phyloP scores from a whole-genome alignment of 352 stramenopile species.

The Phytophthora podocarpi region DNA sequence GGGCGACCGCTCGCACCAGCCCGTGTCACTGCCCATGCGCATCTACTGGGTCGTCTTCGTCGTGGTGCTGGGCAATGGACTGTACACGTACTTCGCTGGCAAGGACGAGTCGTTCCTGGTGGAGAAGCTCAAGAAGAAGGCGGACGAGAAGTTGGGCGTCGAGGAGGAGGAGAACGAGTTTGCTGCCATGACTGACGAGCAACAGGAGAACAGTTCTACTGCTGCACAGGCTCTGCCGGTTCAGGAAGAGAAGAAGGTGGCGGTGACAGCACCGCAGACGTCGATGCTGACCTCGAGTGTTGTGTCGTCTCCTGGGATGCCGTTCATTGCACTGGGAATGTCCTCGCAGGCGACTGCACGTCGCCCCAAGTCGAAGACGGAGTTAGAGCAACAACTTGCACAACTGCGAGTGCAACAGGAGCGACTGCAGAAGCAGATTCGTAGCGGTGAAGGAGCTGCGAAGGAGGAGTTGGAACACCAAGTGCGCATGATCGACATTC shows the following conservation, averaged over 20 bases:
- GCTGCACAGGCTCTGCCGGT: neutral
- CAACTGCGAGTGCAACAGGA: slow-evolving; percentile 44
- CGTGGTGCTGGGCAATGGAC: slow-evolving; percentile 60
- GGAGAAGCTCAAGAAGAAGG: slow-evolving; percentile 58
- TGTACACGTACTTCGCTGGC: slow-evolving; percentile 59
- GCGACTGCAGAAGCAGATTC: slow-evolving; percentile 32
- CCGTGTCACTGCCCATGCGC: slow-evolving; percentile 69
- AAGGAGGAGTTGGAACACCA: slow-evolving; percentile 53
- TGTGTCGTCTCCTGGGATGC: slow-evolving; percentile 22
- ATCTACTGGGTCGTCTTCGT: slow-evolving; percentile 74
- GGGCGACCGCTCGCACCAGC: slow-evolving; percentile 70
- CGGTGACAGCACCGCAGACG: neutral
- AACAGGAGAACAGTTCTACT: slow-evolving; percentile 3
- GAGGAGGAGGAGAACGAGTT: slow-evolving; percentile 56
- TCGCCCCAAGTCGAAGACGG: slow-evolving; percentile 38
- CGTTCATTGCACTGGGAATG: slow-evolving; percentile 44
- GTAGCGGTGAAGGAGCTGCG: slow-evolving; percentile 9
- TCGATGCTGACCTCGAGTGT: slow-evolving; percentile 29
- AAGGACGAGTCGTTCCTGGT: slow-evolving; percentile 65
- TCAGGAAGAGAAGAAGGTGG: neutral
- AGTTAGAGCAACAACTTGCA: slow-evolving; percentile 48
- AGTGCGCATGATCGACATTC: slow-evolving; percentile 56
- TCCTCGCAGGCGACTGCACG: slow-evolving; percentile 2
- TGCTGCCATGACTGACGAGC: slow-evolving; percentile 29
- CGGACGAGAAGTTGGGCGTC: slow-evolving; percentile 55